Evolutionary conservation across 306 rosid genomes (phyloP), one percentile per base, ranked within the genome.

Genomic region (Adenanthera pavonina): DNA sequence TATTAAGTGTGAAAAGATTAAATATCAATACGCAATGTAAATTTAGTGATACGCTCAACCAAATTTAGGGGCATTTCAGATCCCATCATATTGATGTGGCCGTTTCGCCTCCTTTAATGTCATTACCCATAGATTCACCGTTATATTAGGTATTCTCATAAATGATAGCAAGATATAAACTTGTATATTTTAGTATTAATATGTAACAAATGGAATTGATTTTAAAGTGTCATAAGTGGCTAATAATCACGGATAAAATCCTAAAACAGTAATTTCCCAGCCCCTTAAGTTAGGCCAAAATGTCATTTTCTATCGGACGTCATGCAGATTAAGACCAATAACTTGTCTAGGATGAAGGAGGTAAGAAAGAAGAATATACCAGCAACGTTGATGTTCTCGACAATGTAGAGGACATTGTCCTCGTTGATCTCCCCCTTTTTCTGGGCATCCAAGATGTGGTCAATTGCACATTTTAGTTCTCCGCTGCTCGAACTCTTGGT

Each of bases 381-480:
- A 12, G 97, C 95, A 8, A 92, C 95, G 49, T 92, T 92, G 8
- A 92, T 92, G 80, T 92, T 92, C 92, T 92, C 97, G 40, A 91
- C 95, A 10, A 92, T 91, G 91, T 92, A 92, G 52, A 92, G 97
- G 1, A 92, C 94, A 46, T 92, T 92, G 81, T 92, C 95, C 76
- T 92, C 97, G 79, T 86, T 92, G 76, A 92, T 92, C 82, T 92
- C 97, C 0, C 97, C 97, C 59, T 92, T 92, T 57, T 89, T 82
- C 83, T 91, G 89, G 4, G 97, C 97, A 34, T 92, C 97, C 81
- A 91, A 35, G 10, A 92, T 92, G 74, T 92, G 97, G 72, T 92
- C 97, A 0, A 92, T 89, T 6, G 97, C 97, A 60, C 97, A 91
- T 60, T 91, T 92, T 77, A 92, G 76, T 14, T 91, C 90, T 33